Evolutionary conservation across 176 grass and related monocot genomes (phyloP), one percentile per base, ranked within the genome.

Genomic region (Phragmites australis): DNA sequence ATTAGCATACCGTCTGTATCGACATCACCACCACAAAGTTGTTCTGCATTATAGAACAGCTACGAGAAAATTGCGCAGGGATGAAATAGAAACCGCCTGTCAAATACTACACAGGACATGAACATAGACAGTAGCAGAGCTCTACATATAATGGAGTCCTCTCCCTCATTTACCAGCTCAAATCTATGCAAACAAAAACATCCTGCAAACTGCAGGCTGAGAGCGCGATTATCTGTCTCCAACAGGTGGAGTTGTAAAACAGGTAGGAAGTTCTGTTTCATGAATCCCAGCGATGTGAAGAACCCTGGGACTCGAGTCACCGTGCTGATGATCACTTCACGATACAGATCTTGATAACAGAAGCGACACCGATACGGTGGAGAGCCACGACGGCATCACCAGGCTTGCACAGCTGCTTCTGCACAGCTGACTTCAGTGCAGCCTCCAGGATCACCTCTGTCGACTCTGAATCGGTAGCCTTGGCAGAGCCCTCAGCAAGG

Each of bases 261-360:
- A 70, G 51, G 64, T 46, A 71, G 8, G 18, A 31, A 57, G 50
- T 48, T 61, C 60, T 8, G 26, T 55, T 30, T 58, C 51, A 43
- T 65, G n/a, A 48, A n/a, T 53, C 41, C 47, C 27, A 41, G 74
- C 18, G 32, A 47, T 26, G 11, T 5, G 34, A 37, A 26, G 62
- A 53, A 67, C 46, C 17, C 11, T 16, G 42, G 62, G 57, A 12
- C 32, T 64, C 16, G 8, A 18, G 37, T 39, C 3, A 12, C 0
- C 49, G 41, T 31, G 29, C 25, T 23, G 18, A 42, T 31, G 54
- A 65, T 87, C 75, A 93, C 88, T 97, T 94, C 27, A 97, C 94
- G 21, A 89, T 79, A 81, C 94, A 97, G 64, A 97, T 97, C 91
- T 97, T 97, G 73, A 97, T 94, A 74, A 97, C 94, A 5, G 94